Evolutionary conservation across 805 yeast genomes (phyloP).

Genomic region (Candida palmyrensis): DNA sequence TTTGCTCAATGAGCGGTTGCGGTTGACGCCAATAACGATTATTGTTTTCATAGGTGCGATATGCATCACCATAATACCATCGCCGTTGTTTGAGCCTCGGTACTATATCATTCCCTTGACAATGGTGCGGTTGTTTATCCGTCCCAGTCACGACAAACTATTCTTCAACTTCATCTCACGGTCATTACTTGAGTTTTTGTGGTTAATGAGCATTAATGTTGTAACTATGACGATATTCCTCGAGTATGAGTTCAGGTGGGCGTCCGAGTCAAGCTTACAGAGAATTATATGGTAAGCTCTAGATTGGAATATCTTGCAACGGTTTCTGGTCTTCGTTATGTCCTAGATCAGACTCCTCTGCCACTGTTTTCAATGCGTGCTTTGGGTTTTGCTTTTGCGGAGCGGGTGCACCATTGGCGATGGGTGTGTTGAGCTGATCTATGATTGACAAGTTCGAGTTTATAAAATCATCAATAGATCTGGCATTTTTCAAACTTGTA

Average conservation of each 20-base stretch:
- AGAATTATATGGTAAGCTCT: slow-evolving; percentile 90
- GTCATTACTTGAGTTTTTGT: slow-evolving; percentile 49
- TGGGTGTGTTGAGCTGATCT: slow-evolving; percentile 14
- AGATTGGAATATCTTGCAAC: no score
- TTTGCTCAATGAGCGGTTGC: slow-evolving; percentile 3
- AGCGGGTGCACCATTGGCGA: slow-evolving; percentile 4
- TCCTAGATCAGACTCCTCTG: background rate
- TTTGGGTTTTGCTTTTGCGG: background rate
- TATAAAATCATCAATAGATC: slow-evolving; percentile 27
- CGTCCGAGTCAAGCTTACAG: slow-evolving; percentile 52
- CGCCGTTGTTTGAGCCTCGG: slow-evolving; percentile 92
- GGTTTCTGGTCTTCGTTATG: background rate
- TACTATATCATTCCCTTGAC: slow-evolving; percentile 81
- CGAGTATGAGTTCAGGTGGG: slow-evolving; percentile 63
- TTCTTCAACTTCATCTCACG: slow-evolving; percentile 23
- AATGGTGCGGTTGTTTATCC: slow-evolving; percentile 61
- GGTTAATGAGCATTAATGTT: slow-evolving; percentile 56
- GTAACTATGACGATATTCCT: slow-evolving; percentile 53
- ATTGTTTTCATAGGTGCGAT: slow-evolving; percentile 50
- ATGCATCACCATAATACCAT: slow-evolving; percentile 65
- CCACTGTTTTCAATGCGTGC: background rate
- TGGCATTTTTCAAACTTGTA: slow-evolving; percentile 13
- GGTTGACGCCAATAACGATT: slow-evolving; percentile 33
- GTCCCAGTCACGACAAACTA: slow-evolving; percentile 33
- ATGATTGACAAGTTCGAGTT: slow-evolving; percentile 22